A percentile compares a stretch with the other conserved stretches of the same genome.
Evolutionary conservation across 2,329 filamentous ascomycete species (phyloP).

Genomic region (Mariannaea elegans): DNA sequence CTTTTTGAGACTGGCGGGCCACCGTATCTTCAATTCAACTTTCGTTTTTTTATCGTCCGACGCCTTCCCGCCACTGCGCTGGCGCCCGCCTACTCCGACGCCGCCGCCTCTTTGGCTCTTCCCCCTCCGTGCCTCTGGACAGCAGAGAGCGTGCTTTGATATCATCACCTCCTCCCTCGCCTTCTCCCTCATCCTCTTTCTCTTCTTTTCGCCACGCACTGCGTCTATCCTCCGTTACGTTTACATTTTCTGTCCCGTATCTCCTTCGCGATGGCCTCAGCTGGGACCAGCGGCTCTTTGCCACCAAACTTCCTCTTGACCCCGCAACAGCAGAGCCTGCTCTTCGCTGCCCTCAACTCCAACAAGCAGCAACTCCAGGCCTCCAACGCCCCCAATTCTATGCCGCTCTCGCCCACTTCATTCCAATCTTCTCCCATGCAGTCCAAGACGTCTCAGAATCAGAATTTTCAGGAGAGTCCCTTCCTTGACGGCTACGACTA

Average conservation of each 20-base stretch:
- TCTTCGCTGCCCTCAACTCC: conserved; percentile 79
- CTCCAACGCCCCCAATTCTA: conserved; percentile 47
- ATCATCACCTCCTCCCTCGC: conserved; percentile 17
- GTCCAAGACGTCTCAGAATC: conserved; percentile 48
- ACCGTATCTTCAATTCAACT: conserved; percentile 16
- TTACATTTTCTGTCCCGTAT: conserved; percentile 7
- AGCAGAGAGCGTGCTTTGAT: conserved; percentile 39
- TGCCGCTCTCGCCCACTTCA: conserved; percentile 58
- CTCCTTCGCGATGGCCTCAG: conserved; percentile 58
- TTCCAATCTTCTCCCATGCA: conserved; percentile 60
- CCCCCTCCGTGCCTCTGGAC: conserved; percentile 35
- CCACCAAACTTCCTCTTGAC: conserved; percentile 73
- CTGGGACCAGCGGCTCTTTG: conserved; percentile 52
- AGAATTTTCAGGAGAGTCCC: conserved; percentile 76
- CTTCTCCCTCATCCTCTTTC: conserved; percentile 1
- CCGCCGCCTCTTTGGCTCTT: conserved; percentile 38
- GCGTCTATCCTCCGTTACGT: conserved; percentile 13
- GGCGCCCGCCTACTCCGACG: conserved; percentile 26
- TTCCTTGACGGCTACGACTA: conserved; percentile 82
- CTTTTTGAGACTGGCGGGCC: not conserved
- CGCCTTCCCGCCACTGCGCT: conserved; percentile 1
- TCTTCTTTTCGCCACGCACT: conserved; percentile 18
- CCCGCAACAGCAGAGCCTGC: conserved; percentile 78
- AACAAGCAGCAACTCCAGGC: conserved; percentile 59
- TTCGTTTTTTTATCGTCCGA: not conserved